Conservation (phyloP, 1,284 basidiomycete species). For the Apiotrichum sp. region DNA sequence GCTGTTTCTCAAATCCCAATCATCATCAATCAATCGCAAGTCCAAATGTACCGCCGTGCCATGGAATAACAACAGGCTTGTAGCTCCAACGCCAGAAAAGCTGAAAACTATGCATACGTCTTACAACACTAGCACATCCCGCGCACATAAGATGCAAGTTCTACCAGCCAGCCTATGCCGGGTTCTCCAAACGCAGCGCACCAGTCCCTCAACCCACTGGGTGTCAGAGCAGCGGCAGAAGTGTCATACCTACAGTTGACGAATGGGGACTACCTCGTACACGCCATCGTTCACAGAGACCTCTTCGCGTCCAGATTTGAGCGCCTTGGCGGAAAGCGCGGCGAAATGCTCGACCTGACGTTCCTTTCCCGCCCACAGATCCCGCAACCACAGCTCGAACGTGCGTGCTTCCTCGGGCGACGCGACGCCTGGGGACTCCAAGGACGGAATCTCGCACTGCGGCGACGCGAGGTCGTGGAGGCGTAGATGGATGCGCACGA, state of each 20-base stretch:
- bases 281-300: no score
- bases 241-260: slow-evolving; percentile 33
- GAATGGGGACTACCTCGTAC: slow-evolving; percentile 23
- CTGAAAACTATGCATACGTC: neutral
- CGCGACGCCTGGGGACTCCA: slow-evolving; percentile 36
- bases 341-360: slow-evolving; percentile 61
- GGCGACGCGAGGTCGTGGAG: slow-evolving; percentile 57
- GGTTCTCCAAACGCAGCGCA: slow-evolving; percentile 33
- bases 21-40: neutral
- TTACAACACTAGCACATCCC: neutral
- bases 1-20: no score
- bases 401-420: slow-evolving; percentile 59
- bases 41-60: no score
- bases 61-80: neutral
- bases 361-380: slow-evolving; percentile 81
- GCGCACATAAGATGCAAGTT: no score
- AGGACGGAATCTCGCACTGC: slow-evolving; percentile 18
- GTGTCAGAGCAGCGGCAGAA: neutral
- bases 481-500: slow-evolving; percentile 77
- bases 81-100: neutral
- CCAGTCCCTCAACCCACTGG: slow-evolving; percentile 33
- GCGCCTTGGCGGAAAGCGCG: slow-evolving; percentile 5
- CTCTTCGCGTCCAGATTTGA: neutral
- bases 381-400: slow-evolving; percentile 79
- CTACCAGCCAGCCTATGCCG: slow-evolving; percentile 12